These are phyloP conservation scores for Boletus rubescentipes DNA, from an alignment of 768 basidiomycete genomes.

Conservation along the genomic window DNA sequence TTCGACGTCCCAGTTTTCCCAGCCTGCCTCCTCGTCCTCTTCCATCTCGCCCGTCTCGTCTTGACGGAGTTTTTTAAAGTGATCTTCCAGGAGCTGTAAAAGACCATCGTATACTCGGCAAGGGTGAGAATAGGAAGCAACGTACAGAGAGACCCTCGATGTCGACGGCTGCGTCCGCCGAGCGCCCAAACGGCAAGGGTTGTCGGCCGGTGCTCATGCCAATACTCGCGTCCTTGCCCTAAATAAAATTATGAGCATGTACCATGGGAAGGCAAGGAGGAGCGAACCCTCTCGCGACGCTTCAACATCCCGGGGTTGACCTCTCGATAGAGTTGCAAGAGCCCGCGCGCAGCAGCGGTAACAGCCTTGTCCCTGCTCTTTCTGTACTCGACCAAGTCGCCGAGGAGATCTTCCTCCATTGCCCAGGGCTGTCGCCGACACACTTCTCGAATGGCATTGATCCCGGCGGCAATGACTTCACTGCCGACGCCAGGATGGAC, in stretches of 20 bases:
- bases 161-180: constrained; percentile 67
- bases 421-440: constrained; percentile 93
- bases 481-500: constrained; percentile 96
- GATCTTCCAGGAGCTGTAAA: constrained; percentile 80
- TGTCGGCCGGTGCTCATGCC: constrained; percentile 60
- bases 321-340: constrained; percentile 91
- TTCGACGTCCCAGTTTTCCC: constrained; percentile 90
- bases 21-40: constrained; percentile 66
- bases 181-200: constrained; percentile 82
- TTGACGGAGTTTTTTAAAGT: constrained; percentile 68
- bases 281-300: constrained; percentile 73
- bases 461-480: constrained; percentile 94
- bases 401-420: constrained; percentile 92
- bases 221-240: constrained; percentile 93
- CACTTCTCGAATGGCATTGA: constrained; percentile 95
- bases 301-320: constrained; percentile 94
- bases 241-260: constrained; percentile 3
- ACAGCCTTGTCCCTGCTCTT: constrained; percentile 96
- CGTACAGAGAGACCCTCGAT: constrained; percentile 88
- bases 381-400: constrained; percentile 91
- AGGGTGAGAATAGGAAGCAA: constrained; percentile 3
- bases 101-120: not conserved
- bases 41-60: constrained; percentile 57
- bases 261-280: not conserved
- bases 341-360: constrained; percentile 80